phyloP scores from a whole-genome alignment of 257 asterid species.

The Solanum virginianum region DNA sequence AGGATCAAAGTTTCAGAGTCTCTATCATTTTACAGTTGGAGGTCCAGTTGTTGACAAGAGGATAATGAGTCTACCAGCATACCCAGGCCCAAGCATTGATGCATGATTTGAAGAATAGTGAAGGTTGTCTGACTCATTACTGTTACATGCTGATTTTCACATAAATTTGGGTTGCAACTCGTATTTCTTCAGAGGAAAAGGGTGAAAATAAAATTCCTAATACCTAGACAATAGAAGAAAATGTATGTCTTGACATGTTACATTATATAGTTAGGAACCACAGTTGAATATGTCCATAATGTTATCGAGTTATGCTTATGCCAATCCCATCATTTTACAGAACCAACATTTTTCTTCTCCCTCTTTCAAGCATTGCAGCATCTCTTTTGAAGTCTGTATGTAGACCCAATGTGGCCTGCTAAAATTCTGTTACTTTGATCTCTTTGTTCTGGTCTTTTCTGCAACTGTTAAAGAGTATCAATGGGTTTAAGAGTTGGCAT shows the following conservation, averaged over 20 bases:
- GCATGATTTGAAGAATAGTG: slow-evolving; percentile 12
- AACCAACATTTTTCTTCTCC: not conserved
- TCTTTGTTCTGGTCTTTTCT: not conserved
- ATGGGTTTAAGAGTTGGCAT: not conserved
- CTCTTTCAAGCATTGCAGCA: not conserved
- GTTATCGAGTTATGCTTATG: not conserved
- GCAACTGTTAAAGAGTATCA: not conserved
- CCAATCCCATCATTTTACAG: not conserved
- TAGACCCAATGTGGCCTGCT: not conserved
- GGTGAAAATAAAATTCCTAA: not conserved
- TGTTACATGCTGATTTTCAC: not conserved
- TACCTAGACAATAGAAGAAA: not conserved
- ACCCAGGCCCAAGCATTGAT: slow-evolving; percentile 62
- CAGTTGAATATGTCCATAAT: not conserved
- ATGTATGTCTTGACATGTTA: not conserved
- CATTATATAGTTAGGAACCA: not conserved
- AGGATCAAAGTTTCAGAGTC: slow-evolving; percentile 63
- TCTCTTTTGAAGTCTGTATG: not conserved
- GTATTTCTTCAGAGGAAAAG: not conserved
- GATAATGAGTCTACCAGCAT: slow-evolving; percentile 90
- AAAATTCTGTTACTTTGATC: not conserved
- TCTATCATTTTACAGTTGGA: slow-evolving; percentile 84
- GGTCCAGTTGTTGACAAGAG: slow-evolving; percentile 72
- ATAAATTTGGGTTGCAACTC: not conserved
- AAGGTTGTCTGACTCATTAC: not conserved